phyloP scores from a whole-genome alignment of 2,329 filamentous ascomycete genomes.

The Davidsoniella australis region DNA sequence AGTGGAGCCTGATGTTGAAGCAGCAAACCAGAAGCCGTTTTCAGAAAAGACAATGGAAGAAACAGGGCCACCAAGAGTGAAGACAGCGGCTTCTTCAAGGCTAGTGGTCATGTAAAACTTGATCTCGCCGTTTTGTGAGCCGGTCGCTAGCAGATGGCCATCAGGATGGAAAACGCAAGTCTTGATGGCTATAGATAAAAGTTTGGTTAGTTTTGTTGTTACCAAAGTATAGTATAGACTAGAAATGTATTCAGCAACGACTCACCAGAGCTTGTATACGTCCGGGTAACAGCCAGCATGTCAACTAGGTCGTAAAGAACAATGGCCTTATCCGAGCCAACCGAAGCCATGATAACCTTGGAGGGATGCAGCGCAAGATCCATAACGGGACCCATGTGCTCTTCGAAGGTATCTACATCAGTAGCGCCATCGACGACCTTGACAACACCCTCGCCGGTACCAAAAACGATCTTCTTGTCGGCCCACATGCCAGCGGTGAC shows the following conservation, averaged over 20 bases:
- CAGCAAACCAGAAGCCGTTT: slow-evolving; percentile 91
- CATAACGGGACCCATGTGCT: slow-evolving; percentile 68
- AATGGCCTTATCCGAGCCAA: slow-evolving; percentile 83
- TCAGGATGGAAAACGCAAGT: slow-evolving; percentile 84
- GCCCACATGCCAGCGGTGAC: slow-evolving; percentile 51
- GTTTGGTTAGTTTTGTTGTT: background rate
- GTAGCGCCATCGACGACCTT: slow-evolving; percentile 61
- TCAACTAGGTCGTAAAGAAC: slow-evolving; percentile 67
- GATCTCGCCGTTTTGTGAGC: slow-evolving; percentile 63
- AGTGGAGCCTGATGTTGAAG: slow-evolving; percentile 59
- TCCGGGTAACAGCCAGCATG: slow-evolving; percentile 54
- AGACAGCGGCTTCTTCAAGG: slow-evolving; percentile 59
- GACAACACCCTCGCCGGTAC: slow-evolving; percentile 58
- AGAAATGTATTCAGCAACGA: slow-evolving; percentile 15
- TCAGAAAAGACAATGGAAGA: slow-evolving; percentile 76
- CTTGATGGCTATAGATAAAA: slow-evolving; percentile 45
- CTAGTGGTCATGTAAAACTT: slow-evolving; percentile 79
- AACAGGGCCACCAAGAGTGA: slow-evolving; percentile 51
- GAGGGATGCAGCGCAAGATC: slow-evolving; percentile 68
- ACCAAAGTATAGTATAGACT: background rate
- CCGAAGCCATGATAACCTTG: slow-evolving; percentile 67
- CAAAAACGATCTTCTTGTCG: slow-evolving; percentile 51
- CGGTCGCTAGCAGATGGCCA: slow-evolving; percentile 80
- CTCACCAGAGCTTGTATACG: slow-evolving; percentile 67
- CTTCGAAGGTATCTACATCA: slow-evolving; percentile 52